A percentile compares a stretch with the other conserved stretches of the same genome.
These are phyloP conservation scores for Cytospora leucostoma DNA, from an alignment of 2,329 filamentous ascomycete species.

Conservation along the genomic window DNA sequence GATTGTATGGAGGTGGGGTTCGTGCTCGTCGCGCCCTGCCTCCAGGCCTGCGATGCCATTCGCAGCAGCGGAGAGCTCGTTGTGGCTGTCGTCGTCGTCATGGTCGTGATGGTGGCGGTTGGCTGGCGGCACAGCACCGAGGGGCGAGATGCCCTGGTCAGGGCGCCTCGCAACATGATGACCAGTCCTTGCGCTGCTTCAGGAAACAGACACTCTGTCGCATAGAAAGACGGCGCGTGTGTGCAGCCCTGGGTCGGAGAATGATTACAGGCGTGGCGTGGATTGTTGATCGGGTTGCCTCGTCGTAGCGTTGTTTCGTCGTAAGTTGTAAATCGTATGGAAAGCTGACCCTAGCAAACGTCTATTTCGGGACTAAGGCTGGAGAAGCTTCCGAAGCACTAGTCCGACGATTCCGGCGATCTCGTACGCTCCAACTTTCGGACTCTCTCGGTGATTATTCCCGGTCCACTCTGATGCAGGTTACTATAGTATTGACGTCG, in stretches of 20 bases:
- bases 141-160: slow-evolving; percentile 14
- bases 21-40: neutral
- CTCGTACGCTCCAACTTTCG: neutral
- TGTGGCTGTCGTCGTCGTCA: neutral
- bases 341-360: too few relatives aligned
- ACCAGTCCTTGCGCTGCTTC: neutral
- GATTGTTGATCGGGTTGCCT: neutral
- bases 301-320: neutral
- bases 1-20: neutral
- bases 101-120: neutral
- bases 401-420: neutral
- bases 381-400: too few relatives aligned
- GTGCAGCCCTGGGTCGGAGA: neutral
- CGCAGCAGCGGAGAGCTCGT: slow-evolving; percentile 8
- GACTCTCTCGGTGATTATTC: neutral
- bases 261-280: neutral
- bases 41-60: slow-evolving; percentile 12
- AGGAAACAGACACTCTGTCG: neutral
- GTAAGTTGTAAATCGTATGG: too few relatives aligned
- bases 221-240: neutral
- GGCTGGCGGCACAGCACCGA: slow-evolving; percentile 15
- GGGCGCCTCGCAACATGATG: slow-evolving; percentile 12
- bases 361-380: too few relatives aligned
- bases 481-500: neutral
- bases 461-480: neutral